Conservation (phyloP, 768 basidiomycete genomes). For the Vararia minispora region DNA sequence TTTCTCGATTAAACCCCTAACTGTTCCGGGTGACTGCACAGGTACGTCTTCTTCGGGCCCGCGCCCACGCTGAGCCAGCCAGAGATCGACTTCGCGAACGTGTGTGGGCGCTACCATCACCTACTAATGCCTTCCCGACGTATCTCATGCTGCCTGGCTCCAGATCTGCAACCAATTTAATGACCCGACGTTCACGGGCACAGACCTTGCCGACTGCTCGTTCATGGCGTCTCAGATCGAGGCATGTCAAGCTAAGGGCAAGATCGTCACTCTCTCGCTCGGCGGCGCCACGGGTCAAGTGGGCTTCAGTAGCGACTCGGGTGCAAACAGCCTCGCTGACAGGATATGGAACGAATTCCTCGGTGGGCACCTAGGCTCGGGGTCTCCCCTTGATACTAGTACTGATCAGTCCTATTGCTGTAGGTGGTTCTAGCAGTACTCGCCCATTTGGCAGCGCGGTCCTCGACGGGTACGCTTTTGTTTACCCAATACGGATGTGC, state of each 20-base stretch:
- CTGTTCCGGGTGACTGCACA: too few relatives aligned
- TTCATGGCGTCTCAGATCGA: conserved; percentile 31
- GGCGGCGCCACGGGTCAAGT: conserved; percentile 35
- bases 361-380: too few relatives aligned
- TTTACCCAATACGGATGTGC: too few relatives aligned
- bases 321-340: conserved; percentile 26
- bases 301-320: conserved; percentile 26
- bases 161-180: conserved; percentile 31
- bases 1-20: conserved; percentile 57
- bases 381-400: too few relatives aligned
- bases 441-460: conserved; percentile 36
- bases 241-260: conserved; percentile 35
- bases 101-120: conserved; percentile 22
- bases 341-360: conserved; percentile 37
- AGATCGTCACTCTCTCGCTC: conserved; percentile 35
- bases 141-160: not conserved
- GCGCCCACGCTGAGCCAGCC: conserved; percentile 42
- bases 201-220: conserved; percentile 30
- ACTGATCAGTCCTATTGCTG: too few relatives aligned
- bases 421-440: conserved; percentile 29
- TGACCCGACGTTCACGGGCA: conserved; percentile 30
- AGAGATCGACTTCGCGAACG: conserved; percentile 62
- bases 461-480: conserved; percentile 30
- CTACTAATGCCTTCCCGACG: not conserved
- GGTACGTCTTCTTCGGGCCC: conserved; percentile 1